Percentiles rank a stretch among this genome's conserved stretches.
Conservation (phyloP, 192 early-diverging fungal species). For the Backusella parvicylindrica region DNA sequence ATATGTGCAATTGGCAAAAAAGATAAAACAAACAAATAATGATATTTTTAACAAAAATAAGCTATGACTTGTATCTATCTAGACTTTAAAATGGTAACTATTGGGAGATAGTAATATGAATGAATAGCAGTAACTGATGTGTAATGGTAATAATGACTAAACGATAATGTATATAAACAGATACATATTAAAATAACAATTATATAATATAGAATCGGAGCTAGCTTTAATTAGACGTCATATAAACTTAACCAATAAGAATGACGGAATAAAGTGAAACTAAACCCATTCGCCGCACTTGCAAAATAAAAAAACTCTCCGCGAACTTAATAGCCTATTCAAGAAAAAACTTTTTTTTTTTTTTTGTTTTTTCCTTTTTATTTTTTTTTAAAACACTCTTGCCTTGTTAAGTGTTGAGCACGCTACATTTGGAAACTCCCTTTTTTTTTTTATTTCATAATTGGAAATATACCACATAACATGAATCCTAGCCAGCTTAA, state of each 20-base stretch:
- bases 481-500: constrained; percentile 18
- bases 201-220: background rate
- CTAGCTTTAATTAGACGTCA: constrained; percentile 1
- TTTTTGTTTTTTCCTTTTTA: constrained; percentile 1
- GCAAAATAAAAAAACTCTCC: background rate
- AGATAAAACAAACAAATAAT: background rate
- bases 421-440: constrained; percentile 17
- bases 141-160: background rate
- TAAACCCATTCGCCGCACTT: background rate
- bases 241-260: background rate
- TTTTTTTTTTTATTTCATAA: constrained; percentile 14
- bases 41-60: background rate
- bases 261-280: background rate
- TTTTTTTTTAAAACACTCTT: constrained; percentile 11
- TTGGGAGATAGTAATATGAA: background rate
- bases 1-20: background rate
- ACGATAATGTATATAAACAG: too few relatives aligned
- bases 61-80: background rate
- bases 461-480: constrained; percentile 12
- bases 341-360: background rate
- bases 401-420: constrained; percentile 16
- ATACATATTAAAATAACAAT: too few relatives aligned
- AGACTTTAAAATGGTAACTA: too few relatives aligned
- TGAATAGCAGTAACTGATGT: too few relatives aligned
- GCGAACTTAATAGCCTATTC: background rate